These are phyloP conservation scores for Bauhinia variegata DNA, from an alignment of 306 rosid genomes.

Conservation along the genomic window DNA sequence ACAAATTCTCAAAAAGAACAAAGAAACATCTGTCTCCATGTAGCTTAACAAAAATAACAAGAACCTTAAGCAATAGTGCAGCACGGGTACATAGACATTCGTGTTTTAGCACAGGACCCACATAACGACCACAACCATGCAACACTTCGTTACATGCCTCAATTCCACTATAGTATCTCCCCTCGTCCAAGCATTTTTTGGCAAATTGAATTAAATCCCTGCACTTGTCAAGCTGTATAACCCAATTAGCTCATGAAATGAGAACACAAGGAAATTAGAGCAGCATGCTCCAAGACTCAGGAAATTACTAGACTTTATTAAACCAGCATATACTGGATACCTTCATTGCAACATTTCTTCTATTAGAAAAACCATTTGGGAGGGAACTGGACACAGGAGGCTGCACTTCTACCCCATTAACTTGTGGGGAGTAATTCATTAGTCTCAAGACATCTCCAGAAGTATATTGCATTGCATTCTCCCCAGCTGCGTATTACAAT, in stretches of 20 bases:
- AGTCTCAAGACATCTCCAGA: slow-evolving; percentile 74
- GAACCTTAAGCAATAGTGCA: slow-evolving; percentile 80
- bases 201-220: slow-evolving; percentile 70
- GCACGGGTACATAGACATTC: slow-evolving; percentile 81
- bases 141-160: slow-evolving; percentile 91
- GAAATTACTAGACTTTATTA: slow-evolving; percentile 10
- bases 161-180: slow-evolving; percentile 61
- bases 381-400: slow-evolving; percentile 47
- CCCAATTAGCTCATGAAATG: slow-evolving; percentile 41
- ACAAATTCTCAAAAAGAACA: slow-evolving; percentile 18
- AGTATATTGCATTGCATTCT: slow-evolving; percentile 71
- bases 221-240: slow-evolving; percentile 78
- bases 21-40: slow-evolving; percentile 25
- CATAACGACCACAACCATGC: slow-evolving; percentile 59
- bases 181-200: slow-evolving; percentile 59
- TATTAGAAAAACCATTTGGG: slow-evolving; percentile 50
- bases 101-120: slow-evolving; percentile 57
- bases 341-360: slow-evolving; percentile 49
- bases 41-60: slow-evolving; percentile 30
- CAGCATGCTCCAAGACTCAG: slow-evolving; percentile 8
- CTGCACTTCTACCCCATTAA: slow-evolving; percentile 59
- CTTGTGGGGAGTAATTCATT: slow-evolving; percentile 60
- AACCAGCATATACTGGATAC: slow-evolving; percentile 43
- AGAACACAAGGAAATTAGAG: slow-evolving; percentile 26
- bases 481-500: slow-evolving; percentile 57